Base-by-base conservation (phyloP, 148 eudicot species). In the Nyssa sinensis region DNA sequence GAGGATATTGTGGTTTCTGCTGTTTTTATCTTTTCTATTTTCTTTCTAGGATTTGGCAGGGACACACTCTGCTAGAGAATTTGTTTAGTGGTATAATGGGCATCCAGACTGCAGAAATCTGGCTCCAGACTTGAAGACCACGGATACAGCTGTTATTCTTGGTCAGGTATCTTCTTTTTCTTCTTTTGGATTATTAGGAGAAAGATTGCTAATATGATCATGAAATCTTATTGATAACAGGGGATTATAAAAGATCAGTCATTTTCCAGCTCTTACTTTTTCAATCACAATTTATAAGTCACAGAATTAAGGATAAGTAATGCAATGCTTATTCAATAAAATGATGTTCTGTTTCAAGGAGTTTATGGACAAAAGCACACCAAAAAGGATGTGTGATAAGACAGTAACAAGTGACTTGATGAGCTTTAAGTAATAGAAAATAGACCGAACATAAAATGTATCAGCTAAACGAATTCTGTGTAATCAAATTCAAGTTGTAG, bases 71-170 rank as follows among this genome's bases (percentile, higher is more conserved):
- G 98, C 98, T 35, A 89, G 98, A 85, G 97, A 95, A 79, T 90
- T 95, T 76, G 97, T 95, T 66, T 95, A 97, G 98, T 95, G 98
- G 98, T 95, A 95, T 78, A 95, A 95, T 83, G 98, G 98, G 68
- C 98, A 95, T 71, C 97, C 97, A 67, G 98, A 92, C 80, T 82
- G 74, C 82, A 82, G 86, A 61, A 74, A 89, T 67, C 74, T 92
- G 58, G 78, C 91, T 72, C 98, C 94, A 33, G 96, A 90, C 67
- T 74, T 95, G 83, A 85, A 84, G 75, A 88, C 81, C 82, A 82
- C 91, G 28, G 96, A 95, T 80, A 89, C 94, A 31, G 97, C 96
- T 79, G 92, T 95, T 83, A 86, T 94, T 82, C 91, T 95, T 75
- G 97, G 98, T 70, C 98, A 95, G 97, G 97, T 95, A 86, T n/a